A percentile compares a stretch with the other conserved stretches of the same genome.
These are phyloP conservation scores for Mortierella alpina DNA, from an alignment of 192 early-diverging fungal species.

Conservation along the genomic window DNA sequence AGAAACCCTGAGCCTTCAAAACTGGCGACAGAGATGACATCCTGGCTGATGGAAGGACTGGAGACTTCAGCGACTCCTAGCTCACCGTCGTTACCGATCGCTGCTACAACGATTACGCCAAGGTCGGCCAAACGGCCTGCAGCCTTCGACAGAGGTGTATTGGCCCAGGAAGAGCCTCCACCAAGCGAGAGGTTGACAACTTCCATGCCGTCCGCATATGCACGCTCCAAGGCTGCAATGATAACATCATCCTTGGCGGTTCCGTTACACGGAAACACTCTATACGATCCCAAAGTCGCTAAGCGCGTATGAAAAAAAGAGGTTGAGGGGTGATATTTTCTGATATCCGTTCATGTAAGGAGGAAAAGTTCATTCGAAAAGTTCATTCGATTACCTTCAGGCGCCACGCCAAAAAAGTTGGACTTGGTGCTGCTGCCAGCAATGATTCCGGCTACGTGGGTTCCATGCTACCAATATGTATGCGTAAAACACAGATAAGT, in stretches of 20 bases:
- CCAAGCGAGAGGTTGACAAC: slow-evolving; percentile 90
- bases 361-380: neutral
- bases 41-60: slow-evolving; percentile 66
- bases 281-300: slow-evolving; percentile 78
- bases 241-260: slow-evolving; percentile 75
- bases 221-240: slow-evolving; percentile 78
- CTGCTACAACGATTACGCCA: slow-evolving; percentile 65
- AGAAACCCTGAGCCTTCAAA: slow-evolving; percentile 58
- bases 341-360: neutral
- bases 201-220: slow-evolving; percentile 76
- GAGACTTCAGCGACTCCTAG: slow-evolving; percentile 66
- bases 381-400: slow-evolving; percentile 78
- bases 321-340: neutral
- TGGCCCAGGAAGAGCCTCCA: slow-evolving; percentile 69
- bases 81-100: slow-evolving; percentile 75
- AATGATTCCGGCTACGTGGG: slow-evolving; percentile 77
- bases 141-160: slow-evolving; percentile 66
- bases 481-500: no score
- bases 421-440: slow-evolving; percentile 64
- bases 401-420: slow-evolving; percentile 83
- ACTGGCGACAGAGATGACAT: slow-evolving; percentile 70
- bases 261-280: slow-evolving; percentile 84
- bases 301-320: neutral
- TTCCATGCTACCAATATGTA: slow-evolving; percentile 57
- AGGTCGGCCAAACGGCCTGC: slow-evolving; percentile 57